Evolutionary conservation across 257 asterid genomes (phyloP).

Genomic region (Fraxinus pennsylvanica): DNA sequence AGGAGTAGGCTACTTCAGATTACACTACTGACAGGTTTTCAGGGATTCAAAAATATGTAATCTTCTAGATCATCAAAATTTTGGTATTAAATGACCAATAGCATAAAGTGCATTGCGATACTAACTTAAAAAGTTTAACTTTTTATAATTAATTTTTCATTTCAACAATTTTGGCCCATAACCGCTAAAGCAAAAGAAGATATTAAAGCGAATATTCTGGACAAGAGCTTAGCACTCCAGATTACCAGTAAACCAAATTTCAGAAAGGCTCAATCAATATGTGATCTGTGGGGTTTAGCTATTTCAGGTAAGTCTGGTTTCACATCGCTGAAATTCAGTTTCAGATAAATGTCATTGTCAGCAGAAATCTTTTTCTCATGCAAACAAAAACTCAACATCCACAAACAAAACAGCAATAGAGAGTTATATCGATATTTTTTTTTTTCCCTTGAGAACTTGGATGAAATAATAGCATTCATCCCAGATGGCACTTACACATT

Average conservation of each 20-base stretch:
- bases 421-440: background rate
- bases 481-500: background rate
- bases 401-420: background rate
- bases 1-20: background rate
- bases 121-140: background rate
- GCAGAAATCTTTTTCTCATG: conserved; percentile 10
- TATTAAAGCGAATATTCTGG: background rate
- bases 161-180: background rate
- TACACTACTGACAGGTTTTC: background rate
- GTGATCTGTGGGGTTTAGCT: background rate
- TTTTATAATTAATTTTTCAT: background rate
- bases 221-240: background rate
- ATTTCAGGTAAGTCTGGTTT: conserved; percentile 5
- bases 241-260: background rate
- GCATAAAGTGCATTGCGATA: background rate
- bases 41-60: background rate
- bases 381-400: background rate
- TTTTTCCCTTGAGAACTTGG: background rate
- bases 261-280: background rate
- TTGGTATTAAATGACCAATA: background rate
- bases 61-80: background rate
- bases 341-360: background rate
- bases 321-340: background rate
- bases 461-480: background rate
- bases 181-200: background rate